Evolutionary conservation across 106 monocot species (phyloP), one percentile per base, ranked within the genome.

Genomic region (Chionographis japonica): DNA sequence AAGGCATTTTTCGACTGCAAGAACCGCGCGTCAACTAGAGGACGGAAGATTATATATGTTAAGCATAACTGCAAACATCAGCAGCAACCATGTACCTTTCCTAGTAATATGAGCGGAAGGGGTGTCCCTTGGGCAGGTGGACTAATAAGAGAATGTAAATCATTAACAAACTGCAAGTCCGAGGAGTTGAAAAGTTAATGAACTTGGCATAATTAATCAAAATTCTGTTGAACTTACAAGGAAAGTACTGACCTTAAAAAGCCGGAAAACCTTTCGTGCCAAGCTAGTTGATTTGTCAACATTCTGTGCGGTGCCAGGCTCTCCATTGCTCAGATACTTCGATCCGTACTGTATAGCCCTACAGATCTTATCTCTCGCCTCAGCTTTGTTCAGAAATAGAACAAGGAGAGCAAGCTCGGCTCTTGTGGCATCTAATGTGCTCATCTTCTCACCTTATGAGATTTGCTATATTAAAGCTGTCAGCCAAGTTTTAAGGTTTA

Each of bases 1-100:
- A 93, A 65, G 43, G 98, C 92, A 83, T 98, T 98, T 79, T 93
- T 98, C 64, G 90, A 89, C 98, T 98, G 80, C 40, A 79, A 41
- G 54, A 54, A 55, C 36, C 12, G 68, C 12, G 6, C 8, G 40
- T 54, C 40, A 13, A 57, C 37, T n/a, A 50, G 13, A 0, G 17
- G 9, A 56, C 6, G 37, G 20, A 7, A 58, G 54, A 68, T 27
- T 27, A 46, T 46, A 6, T 10, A 46, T 18, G 13, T 8, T 41
- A 56, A 40, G 16, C 4, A 61, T 7, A 55, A 41, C 19, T 42
- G 27, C 10, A 17, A 46, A 54, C 36, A 52, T 27, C 6, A 58
- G 51, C 27, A 37, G 27, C 27, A 75, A 36, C 17, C 2, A 35
- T 41, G 39, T 77, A 91, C 91, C 91, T 91, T 91, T 75, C 91